Base-by-base conservation (phyloP, 2,329 filamentous ascomycete genomes). In the Xylaria multiplex region DNA sequence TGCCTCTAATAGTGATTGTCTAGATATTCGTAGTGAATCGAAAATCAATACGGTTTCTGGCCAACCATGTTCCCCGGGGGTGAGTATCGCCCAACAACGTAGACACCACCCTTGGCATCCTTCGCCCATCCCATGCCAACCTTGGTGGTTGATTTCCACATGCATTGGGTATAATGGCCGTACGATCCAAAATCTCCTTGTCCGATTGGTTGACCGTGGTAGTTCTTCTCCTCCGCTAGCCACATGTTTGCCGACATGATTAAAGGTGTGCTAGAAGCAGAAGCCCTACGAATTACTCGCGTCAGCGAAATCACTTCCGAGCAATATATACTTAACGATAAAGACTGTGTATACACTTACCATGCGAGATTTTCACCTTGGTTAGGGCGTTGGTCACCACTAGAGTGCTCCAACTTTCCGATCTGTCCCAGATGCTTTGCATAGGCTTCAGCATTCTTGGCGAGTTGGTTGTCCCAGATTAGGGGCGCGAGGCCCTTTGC, bases 291-390 rank as follows among this genome's bases (percentile, higher is more conserved):
- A 13, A 55, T 3, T 14, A 19, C 14, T 54, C 11, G 53, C 2
- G 27, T 65, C 6, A 65, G 62, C 57, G 5, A 3, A 16, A 35
- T 27, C 16, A n/a, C 37, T 1, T 16, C 24, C 22, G 13, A 30
- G 7, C 24, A 13, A 16, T 27, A 19, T 19, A 16, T 46, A 22
- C 5, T 48, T 11, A 16, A 19, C 66, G 63, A 16, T 61, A 43
- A 35, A 32, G 57, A 30, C 42, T 46, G 62, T 58, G 56, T n/a
- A 54, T 60, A 56, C 14, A 62, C 66, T 66, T 69, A 74, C 73
- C 66, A 72, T 69, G 74, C 77, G 19, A 80, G 73, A 61, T 80
- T 80, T 68, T 79, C 77, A n/a, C 76, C 78, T 63, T 77, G 70
- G 53, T 70, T 68, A 13, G 75, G 73, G 13, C 75, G 71, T 49